Base-by-base conservation (phyloP, 805 yeast genomes). In the Metschnikowia sp. region DNA sequence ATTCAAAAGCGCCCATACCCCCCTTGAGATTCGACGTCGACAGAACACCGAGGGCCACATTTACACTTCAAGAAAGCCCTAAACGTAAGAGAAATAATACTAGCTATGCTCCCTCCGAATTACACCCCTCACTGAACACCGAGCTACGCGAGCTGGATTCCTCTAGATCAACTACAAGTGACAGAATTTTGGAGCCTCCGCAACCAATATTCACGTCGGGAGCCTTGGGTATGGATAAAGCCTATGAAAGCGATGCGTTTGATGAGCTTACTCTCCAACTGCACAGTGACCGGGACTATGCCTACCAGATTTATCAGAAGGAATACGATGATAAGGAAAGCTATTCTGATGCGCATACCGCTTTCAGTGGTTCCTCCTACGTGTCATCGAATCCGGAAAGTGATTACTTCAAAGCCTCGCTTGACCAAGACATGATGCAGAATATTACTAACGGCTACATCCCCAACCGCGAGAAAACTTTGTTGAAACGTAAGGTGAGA, bases 401-500 rank as follows among this genome's bases (percentile, higher is more conserved):
- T 37, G 74, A 72, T 3, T 76, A 77, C 40, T 72, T 68, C 50
- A 73, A 76, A 8, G 68, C 70, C 22, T 73, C 75, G 1, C 73
- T 76, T 47, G 81, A 74, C 54, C 72, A 75, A 2, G 69, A 76
- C 38, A 68, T 74, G 53, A 76, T 75, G 77, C 63, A 72, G 40
- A 69, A 74, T 62, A 67, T 66, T 56, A 66, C 59, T 35, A 61
- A 59, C 45, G 72, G 70, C 1, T 72, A 59, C 47, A 58, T 65
- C n/a, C 87, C 88, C 9, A 76, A 81, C 43, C 80, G 88, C 58
- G 84, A 85, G 54, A 84, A 83, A 58, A 79, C 87, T 2, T 76
- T 79, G 54, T 76, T 84, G 38, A 79, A 84, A 59, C 85, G 90
- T 59, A 85, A 86, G 57, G 88, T 87, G 63, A 69, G 83, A 60